Percentiles rank a stretch among this genome's conserved stretches.
phyloP scores from a whole-genome alignment of 345 rosid species.

The Populus pruinosa region DNA sequence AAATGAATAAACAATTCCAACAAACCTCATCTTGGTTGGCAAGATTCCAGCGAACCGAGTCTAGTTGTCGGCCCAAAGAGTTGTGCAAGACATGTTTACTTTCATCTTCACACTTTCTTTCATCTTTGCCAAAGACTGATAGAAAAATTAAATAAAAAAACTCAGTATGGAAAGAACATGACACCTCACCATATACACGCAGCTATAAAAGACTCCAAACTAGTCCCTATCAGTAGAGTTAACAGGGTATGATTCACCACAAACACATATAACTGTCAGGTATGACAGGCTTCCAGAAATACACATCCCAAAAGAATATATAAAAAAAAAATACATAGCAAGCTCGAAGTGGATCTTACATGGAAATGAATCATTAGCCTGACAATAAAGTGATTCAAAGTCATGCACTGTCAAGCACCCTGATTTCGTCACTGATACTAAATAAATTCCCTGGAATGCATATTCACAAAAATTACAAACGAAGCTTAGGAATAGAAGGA shows the following conservation, averaged over 20 bases:
- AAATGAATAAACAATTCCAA: slow-evolving; percentile 19
- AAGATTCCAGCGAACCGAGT: slow-evolving; percentile 78
- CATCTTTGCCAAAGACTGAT: slow-evolving; percentile 50
- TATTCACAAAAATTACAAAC: not conserved
- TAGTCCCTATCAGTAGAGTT: not conserved
- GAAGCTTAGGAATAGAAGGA: not conserved
- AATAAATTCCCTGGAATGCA: slow-evolving; percentile 69
- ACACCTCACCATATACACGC: not conserved
- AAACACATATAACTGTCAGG: not conserved
- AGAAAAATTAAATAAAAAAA: not conserved
- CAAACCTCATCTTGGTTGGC: slow-evolving; percentile 84
- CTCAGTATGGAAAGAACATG: not conserved
- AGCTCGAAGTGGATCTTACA: slow-evolving; percentile 33
- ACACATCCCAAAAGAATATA: not conserved
- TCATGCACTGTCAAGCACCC: slow-evolving; percentile 90
- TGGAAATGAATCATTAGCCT: slow-evolving; percentile 27
- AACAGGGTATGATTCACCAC: not conserved
- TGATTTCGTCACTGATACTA: slow-evolving; percentile 70
- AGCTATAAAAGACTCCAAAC: not conserved
- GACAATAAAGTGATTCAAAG: slow-evolving; percentile 73
- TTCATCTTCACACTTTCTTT: slow-evolving; percentile 50
- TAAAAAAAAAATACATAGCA: not conserved
- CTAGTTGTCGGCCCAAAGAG: slow-evolving; percentile 44
- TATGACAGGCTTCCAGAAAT: not conserved
- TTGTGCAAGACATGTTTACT: slow-evolving; percentile 69